Evolutionary conservation across 1,284 basidiomycete species (phyloP).

Genomic region (Rhodotorula sp.): DNA sequence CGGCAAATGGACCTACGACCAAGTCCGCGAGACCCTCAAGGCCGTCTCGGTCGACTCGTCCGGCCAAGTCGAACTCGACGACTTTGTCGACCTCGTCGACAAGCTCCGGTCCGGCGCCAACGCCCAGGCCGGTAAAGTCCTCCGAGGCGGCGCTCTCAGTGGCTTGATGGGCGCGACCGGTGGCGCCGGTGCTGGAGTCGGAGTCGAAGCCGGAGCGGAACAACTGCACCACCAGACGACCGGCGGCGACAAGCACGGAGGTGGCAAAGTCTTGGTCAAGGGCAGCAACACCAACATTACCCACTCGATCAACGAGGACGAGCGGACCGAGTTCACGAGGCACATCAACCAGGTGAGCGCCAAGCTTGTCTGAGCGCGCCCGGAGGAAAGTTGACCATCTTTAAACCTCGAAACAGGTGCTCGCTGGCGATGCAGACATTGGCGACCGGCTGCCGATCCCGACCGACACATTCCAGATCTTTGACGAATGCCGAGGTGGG

Average conservation of each 20-base stretch:
- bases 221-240: conserved; percentile 1
- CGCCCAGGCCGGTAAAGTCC: conserved; percentile 60
- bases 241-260: conserved; percentile 47
- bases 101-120: conserved; percentile 62
- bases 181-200: not conserved
- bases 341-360: conserved; percentile 84
- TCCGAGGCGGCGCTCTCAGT: conserved; percentile 37
- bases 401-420: conserved; percentile 59
- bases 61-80: conserved; percentile 94
- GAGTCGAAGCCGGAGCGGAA: not conserved
- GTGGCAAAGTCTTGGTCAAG: conserved; percentile 89
- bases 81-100: conserved; percentile 93
- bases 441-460: conserved; percentile 84
- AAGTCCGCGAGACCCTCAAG: conserved; percentile 82
- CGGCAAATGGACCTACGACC: conserved; percentile 84
- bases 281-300: conserved; percentile 94
- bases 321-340: conserved; percentile 90
- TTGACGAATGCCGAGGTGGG: conserved; percentile 81
- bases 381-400: not conserved
- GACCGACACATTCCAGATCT: conserved; percentile 97
- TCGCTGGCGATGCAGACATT: conserved; percentile 86
- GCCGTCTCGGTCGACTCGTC: conserved; percentile 90
- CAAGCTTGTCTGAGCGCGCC: not conserved
- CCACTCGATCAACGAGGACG: conserved; percentile 98
- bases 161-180: conserved; percentile 28